Conservation (phyloP, 148 eudicot genomes). For the Amaranthus palmeri region DNA sequence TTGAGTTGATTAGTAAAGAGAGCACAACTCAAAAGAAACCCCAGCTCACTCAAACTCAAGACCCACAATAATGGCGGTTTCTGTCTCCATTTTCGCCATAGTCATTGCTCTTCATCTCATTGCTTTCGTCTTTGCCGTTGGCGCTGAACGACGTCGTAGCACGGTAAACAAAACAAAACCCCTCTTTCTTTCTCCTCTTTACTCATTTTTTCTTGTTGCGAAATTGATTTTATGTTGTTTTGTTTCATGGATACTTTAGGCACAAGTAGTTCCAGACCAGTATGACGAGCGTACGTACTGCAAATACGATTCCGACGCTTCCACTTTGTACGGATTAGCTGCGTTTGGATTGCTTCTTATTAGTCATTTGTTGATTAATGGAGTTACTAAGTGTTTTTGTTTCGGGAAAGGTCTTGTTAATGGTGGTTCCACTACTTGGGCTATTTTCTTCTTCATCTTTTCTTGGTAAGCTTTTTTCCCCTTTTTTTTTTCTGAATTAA, state of each 20-base stretch:
- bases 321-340: constrained; percentile 73
- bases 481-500: neutral
- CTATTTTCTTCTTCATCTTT: constrained; percentile 68
- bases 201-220: neutral
- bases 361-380: constrained; percentile 66
- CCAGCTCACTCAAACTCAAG: no score
- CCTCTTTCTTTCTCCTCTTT: neutral
- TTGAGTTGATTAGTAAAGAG: no score
- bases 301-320: constrained; percentile 72
- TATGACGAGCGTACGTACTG: constrained; percentile 83
- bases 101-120: constrained; percentile 70
- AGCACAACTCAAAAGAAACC: no score
- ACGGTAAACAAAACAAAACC: constrained; percentile 32
- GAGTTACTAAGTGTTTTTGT: constrained; percentile 84
- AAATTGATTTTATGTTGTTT: neutral
- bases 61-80: constrained; percentile 45
- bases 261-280: constrained; percentile 62
- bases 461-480: constrained; percentile 59
- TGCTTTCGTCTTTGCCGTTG: constrained; percentile 83
- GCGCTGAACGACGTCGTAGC: constrained; percentile 96
- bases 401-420: constrained; percentile 74
- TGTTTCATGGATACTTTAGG: constrained; percentile 31
- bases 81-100: constrained; percentile 49
- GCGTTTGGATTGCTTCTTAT: constrained; percentile 78
- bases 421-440: constrained; percentile 48